Evolutionary conservation across 805 yeast genomes (phyloP).

Genomic region (Schwanniomyces polymorphus): DNA sequence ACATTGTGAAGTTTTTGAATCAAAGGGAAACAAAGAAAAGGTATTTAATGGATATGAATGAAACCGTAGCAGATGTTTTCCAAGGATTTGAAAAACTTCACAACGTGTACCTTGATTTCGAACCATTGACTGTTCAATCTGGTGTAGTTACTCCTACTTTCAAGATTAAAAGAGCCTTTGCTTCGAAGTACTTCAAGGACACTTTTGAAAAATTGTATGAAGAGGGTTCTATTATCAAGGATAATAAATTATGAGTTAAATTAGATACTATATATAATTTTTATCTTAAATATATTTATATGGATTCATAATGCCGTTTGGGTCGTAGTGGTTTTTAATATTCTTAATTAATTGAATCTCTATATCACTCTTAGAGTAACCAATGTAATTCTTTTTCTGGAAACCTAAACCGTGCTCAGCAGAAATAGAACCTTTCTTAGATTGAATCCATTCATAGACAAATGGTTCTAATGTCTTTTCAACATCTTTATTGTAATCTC

Average conservation of each 20-base stretch:
- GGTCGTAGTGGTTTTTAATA: conserved; percentile 82
- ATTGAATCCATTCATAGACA: conserved; percentile 85
- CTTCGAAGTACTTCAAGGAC: conserved; percentile 25
- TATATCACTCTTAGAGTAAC: conserved; percentile 73
- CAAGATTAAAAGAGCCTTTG: conserved; percentile 43
- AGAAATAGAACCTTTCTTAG: conserved; percentile 79
- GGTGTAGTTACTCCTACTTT: conserved; percentile 43
- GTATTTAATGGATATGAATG: conserved; percentile 24
- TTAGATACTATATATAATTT: neutral
- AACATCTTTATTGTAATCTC: conserved; percentile 75
- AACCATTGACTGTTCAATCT: conserved; percentile 39
- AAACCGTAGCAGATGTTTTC: conserved; percentile 18
- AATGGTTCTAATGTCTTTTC: conserved; percentile 88
- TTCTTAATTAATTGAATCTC: conserved; percentile 77
- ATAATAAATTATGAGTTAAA: conserved; percentile 16
- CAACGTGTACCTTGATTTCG: conserved; percentile 34
- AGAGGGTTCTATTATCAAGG: conserved; percentile 29
- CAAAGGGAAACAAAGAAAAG: conserved; percentile 16
- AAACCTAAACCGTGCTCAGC: conserved; percentile 98
- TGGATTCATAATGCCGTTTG: conserved; percentile 90
- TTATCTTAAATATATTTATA: conserved; percentile 71
- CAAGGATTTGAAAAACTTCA: conserved; percentile 40
- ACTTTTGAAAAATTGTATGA: conserved; percentile 30
- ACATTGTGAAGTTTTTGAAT: conserved; percentile 22
- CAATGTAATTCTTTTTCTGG: conserved; percentile 89